A percentile compares a stretch with the other conserved stretches of the same genome.
Evolutionary conservation across 2,329 filamentous ascomycete species (phyloP).

Genomic region (Zelopaecilomyces penicillatus): DNA sequence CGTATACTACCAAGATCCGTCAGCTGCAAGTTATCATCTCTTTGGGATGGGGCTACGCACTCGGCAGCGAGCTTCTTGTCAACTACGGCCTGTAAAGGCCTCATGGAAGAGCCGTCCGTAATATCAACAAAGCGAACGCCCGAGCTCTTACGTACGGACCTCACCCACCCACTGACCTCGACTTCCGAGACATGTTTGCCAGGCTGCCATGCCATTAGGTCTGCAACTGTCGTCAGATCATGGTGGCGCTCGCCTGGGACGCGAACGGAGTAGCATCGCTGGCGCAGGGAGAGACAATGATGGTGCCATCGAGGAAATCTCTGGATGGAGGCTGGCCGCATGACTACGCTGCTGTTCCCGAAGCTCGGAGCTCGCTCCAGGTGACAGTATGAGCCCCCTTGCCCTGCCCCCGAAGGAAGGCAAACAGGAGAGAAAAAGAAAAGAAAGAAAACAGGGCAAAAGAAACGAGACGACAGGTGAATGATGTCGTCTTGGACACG

Average conservation of each 20-base stretch:
- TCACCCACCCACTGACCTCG: slow-evolving; percentile 68
- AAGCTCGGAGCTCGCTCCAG: neutral
- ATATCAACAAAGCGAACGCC: slow-evolving; percentile 73
- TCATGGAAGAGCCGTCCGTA: slow-evolving; percentile 76
- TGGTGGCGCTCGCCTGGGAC: slow-evolving; percentile 18
- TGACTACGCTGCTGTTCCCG: slow-evolving; percentile 1
- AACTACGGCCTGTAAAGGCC: slow-evolving; percentile 73
- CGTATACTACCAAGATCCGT: slow-evolving; percentile 51
- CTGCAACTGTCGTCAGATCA: slow-evolving; percentile 40
- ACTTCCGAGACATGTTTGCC: slow-evolving; percentile 34
- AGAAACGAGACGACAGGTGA: neutral
- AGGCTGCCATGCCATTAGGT: slow-evolving; percentile 46
- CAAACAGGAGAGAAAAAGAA: no score
- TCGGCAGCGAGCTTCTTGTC: slow-evolving; percentile 61
- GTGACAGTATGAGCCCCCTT: no score
- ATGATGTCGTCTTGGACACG: neutral
- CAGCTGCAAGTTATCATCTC: slow-evolving; percentile 5
- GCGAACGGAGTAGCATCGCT: slow-evolving; percentile 26
- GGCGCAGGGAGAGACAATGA: neutral
- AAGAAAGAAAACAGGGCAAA: no score
- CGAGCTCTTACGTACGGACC: slow-evolving; percentile 82
- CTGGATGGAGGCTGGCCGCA: slow-evolving; percentile 5
- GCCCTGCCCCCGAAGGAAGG: no score
- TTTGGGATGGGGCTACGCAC: slow-evolving; percentile 40
- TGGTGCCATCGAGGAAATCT: slow-evolving; percentile 4